Conservation (phyloP, 2,329 filamentous ascomycete species). For the Xylariaceae sp. region DNA sequence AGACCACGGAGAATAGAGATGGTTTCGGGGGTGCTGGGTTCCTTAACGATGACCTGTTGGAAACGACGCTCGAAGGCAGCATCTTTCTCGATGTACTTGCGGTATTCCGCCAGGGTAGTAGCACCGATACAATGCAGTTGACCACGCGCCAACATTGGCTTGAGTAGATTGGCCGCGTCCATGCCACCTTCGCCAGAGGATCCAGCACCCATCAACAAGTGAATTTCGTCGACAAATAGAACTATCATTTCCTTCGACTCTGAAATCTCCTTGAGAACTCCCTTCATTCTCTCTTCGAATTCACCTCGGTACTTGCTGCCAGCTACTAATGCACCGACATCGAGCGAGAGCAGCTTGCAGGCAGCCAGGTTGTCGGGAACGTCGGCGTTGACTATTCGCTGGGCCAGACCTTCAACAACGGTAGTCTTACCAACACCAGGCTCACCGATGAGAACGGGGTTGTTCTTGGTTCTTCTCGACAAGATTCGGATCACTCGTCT, state of each 20-base stretch:
- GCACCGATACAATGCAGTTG: slow-evolving; percentile 98
- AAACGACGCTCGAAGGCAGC: slow-evolving; percentile 97
- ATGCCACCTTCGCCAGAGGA: slow-evolving; percentile 94
- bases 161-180: slow-evolving; percentile 96
- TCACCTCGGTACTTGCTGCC: slow-evolving; percentile 98
- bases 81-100: slow-evolving; percentile 99
- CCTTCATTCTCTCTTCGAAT: slow-evolving; percentile 99
- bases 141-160: slow-evolving; percentile 95
- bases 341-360: slow-evolving; percentile 90
- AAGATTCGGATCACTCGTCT: slow-evolving; percentile 86
- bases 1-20: slow-evolving; percentile 97
- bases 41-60: slow-evolving; percentile 96
- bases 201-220: slow-evolving; percentile 96
- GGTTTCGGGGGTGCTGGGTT: slow-evolving; percentile 82
- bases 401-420: slow-evolving; percentile 91
- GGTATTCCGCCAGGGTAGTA: slow-evolving; percentile 90
- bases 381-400: slow-evolving; percentile 93
- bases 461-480: slow-evolving; percentile 94
- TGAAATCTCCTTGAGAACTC: slow-evolving; percentile 93
- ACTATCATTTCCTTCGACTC: slow-evolving; percentile 95
- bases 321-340: slow-evolving; percentile 91
- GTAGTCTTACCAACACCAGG: slow-evolving; percentile 98
- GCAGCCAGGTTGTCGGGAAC: slow-evolving; percentile 92
- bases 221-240: slow-evolving; percentile 97
- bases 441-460: slow-evolving; percentile 95